Conservation (phyloP, 176 grass and related monocot species). For the Lolium multiflorum region DNA sequence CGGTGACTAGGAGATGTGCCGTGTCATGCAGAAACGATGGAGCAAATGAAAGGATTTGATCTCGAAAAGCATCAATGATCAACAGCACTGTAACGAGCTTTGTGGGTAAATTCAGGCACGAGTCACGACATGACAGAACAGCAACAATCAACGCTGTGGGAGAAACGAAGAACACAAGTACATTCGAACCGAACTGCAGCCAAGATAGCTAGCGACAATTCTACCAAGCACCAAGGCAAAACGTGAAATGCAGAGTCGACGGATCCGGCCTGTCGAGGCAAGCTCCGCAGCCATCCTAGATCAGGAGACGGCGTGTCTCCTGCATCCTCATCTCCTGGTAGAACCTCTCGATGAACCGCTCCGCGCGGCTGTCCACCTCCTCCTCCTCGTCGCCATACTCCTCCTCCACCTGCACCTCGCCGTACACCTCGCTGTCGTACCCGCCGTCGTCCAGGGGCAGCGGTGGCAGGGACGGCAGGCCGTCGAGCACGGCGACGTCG, state of each 20-base stretch:
- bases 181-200: constrained; percentile 35
- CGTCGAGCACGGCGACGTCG: constrained; percentile 50
- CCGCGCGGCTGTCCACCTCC: constrained; percentile 71
- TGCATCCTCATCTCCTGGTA: constrained; percentile 78
- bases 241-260: neutral
- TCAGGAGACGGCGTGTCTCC: constrained; percentile 47
- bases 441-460: too few species aligned
- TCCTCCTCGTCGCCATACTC: constrained; percentile 45
- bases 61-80: too few species aligned
- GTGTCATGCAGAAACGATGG: too few species aligned
- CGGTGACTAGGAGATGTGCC: too few species aligned
- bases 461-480: too few species aligned
- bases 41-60: too few species aligned
- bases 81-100: too few species aligned
- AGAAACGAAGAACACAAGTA: neutral
- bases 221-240: neutral
- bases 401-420: too few species aligned
- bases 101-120: constrained; percentile 10
- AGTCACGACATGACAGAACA: neutral
- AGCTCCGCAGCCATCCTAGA: too few species aligned
- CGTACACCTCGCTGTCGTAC: too few species aligned
- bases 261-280: too few species aligned
- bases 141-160: neutral
- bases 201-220: constrained; percentile 50
- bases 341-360: constrained; percentile 92